Conservation (phyloP, 2,329 filamentous ascomycete species). For the Chaetomiaceae sp. region DNA sequence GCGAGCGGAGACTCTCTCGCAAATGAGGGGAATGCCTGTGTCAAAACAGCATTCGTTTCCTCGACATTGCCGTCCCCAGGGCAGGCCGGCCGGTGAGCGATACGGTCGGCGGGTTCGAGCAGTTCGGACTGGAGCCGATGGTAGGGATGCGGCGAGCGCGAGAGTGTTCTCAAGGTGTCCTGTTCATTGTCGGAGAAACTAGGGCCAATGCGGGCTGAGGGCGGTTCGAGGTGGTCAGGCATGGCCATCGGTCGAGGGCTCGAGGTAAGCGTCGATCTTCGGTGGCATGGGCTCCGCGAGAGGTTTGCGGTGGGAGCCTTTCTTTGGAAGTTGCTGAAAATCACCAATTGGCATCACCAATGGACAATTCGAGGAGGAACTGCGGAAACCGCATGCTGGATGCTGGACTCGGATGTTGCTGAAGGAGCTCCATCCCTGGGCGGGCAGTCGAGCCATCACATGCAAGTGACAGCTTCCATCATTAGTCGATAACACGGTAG, state of each 20-base stretch:
- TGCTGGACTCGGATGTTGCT: background rate
- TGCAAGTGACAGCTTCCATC: background rate
- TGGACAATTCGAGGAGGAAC: background rate
- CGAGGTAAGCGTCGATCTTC: background rate
- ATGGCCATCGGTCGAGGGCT: conserved; percentile 36
- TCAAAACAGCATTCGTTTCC: conserved; percentile 16
- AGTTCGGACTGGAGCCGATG: conserved; percentile 56
- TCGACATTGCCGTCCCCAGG: conserved; percentile 6
- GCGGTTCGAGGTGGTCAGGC: conserved; percentile 42
- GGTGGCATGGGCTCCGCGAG: background rate
- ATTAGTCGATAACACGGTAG: background rate
- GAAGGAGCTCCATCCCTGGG: no score
- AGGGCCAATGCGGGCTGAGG: conserved; percentile 23
- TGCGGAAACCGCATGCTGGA: background rate
- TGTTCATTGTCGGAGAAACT: conserved; percentile 15
- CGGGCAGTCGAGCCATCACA: no score
- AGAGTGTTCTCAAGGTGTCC: conserved; percentile 44
- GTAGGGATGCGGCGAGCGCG: conserved; percentile 65
- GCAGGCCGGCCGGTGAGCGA: conserved; percentile 26
- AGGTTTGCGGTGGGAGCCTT: background rate
- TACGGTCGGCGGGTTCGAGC: conserved; percentile 45
- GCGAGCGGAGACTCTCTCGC: conserved; percentile 54
- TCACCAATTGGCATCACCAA: background rate
- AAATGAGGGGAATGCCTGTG: conserved; percentile 31
- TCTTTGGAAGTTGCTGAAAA: background rate